phyloP scores from a whole-genome alignment of 768 basidiomycete genomes.

The Tulasnella sp. region DNA sequence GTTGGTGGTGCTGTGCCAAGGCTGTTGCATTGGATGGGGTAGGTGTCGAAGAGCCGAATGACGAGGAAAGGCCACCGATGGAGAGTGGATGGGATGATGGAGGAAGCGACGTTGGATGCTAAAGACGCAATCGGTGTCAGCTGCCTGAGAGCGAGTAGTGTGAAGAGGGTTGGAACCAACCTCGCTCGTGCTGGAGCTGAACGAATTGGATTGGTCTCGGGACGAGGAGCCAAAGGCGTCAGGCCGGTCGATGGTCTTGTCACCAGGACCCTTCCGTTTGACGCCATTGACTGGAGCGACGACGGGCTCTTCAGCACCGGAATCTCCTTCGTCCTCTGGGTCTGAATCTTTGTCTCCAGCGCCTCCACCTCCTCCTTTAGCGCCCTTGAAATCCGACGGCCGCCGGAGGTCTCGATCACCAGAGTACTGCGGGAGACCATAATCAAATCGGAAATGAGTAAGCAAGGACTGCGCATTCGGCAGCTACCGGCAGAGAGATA shows the following conservation, averaged over 20 bases:
- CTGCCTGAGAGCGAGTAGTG: not conserved
- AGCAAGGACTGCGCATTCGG: conserved; percentile 23
- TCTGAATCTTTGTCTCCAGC: conserved; percentile 32
- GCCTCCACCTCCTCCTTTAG: conserved; percentile 38
- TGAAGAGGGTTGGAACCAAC: not conserved
- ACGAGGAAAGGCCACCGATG: conserved; percentile 8
- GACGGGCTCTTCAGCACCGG: conserved; percentile 16
- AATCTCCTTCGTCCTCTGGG: conserved; percentile 23
- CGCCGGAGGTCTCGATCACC: conserved; percentile 57
- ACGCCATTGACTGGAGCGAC: conserved; percentile 8
- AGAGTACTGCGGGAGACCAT: conserved; percentile 49
- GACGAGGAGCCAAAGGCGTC: not conserved
- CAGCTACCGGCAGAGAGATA: conserved; percentile 6
- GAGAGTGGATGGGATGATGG: conserved; percentile 29
- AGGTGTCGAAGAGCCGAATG: conserved; percentile 4
- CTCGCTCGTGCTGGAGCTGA: not conserved
- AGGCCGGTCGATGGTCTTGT: not conserved
- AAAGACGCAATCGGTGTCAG: not conserved
- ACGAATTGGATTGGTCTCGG: conserved; percentile 8
- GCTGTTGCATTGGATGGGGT: not conserved
- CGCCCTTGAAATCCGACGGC: conserved; percentile 52
- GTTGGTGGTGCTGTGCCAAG: conserved; percentile 27
- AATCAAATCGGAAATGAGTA: conserved; percentile 16
- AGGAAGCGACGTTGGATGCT: conserved; percentile 23
- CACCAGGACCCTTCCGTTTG: not conserved